Evolutionary conservation across 768 basidiomycete genomes (phyloP), one percentile per base, ranked within the genome.

Genomic region (Filobasidium floriforme): DNA sequence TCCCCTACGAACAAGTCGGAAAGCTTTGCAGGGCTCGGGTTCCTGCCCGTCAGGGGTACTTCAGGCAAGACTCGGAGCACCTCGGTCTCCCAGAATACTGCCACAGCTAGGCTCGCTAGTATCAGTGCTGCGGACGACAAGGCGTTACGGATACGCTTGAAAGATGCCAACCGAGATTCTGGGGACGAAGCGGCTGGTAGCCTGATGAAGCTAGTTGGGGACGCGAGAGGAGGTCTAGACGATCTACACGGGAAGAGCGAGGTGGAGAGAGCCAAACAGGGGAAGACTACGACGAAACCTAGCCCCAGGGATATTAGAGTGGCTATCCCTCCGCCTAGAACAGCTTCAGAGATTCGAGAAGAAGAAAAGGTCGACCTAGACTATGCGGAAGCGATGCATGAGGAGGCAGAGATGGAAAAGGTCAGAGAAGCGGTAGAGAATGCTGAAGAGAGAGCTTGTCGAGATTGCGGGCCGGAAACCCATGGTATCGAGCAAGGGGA

Each of bases 211-310:
- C 24, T 66, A 19, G 65, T 55, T 5, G 65, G 59, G 1, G 49
- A 66, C 15, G 60, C 60, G 4, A 18, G 65, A 37, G 60, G 65
- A 28, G 65, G 65, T 6, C 28, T 66, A 19, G 24, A 41, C 6
- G 65, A 66, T 11, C 59, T 66, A 1, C 60, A 61, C 28, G 57
- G 65, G 22, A 66, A 66, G 52, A 54, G 51, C 49, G 65, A 66
- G 11, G 60, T 43, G 26, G 26, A n/a, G 10, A 55, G 43, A 5
- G 57, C 54, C 12, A 49, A 49, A 12, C 22, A 15, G 22, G 46
- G 5, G 18, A 49, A 14, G 18, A 49, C 15, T 15, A 5, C 22
- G 18, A 5, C 22, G 18, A 49, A 49, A 22, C 5, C 46, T 14
- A 49, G 46, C 22, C 46, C 22, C 5, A 49, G 46, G 22, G 54